A percentile compares a stretch with the other conserved stretches of the same genome.
phyloP scores from a whole-genome alignment of 2,329 filamentous ascomycete species.

The Rhexocercosporidium sp. region DNA sequence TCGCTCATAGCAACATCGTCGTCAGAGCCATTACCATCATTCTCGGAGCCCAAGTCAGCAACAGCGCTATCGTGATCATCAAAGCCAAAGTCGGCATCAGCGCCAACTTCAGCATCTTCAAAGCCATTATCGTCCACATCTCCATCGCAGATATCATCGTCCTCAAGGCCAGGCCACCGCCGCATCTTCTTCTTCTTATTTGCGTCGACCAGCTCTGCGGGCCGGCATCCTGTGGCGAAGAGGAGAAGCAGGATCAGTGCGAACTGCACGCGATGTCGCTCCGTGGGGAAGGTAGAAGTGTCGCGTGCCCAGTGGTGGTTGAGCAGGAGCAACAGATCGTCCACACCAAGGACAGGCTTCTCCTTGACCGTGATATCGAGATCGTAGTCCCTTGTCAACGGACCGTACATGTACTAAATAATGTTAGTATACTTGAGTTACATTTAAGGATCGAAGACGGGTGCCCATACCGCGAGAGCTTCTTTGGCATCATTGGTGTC shows the following conservation, averaged over 20 bases:
- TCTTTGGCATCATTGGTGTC: constrained; percentile 29
- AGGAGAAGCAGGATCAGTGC: constrained; percentile 27
- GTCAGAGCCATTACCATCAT: constrained; percentile 14
- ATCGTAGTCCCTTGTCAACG: constrained; percentile 14
- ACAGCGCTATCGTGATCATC: constrained; percentile 14
- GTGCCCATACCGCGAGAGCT: constrained; percentile 16
- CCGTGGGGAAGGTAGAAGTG: constrained; percentile 33
- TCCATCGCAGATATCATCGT: too few relatives aligned
- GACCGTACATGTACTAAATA: constrained; percentile 23
- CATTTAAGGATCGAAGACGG: neutral
- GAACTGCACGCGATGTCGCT: constrained; percentile 28
- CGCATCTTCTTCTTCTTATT: constrained; percentile 22
- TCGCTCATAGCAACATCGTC: constrained; percentile 20
- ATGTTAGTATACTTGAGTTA: constrained; percentile 13
- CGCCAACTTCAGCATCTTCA: constrained; percentile 13
- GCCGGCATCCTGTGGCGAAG: constrained; percentile 29
- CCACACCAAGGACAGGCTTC: constrained; percentile 28
- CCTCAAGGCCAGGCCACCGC: too few relatives aligned
- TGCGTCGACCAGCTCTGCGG: constrained; percentile 34
- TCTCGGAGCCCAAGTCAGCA: constrained; percentile 19
- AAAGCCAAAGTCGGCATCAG: constrained; percentile 15
- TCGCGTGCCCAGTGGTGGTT: constrained; percentile 28
- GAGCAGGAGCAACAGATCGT: constrained; percentile 27
- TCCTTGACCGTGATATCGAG: constrained; percentile 26
- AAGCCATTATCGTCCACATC: constrained; percentile 14